Evolutionary conservation across 129 eudicot genomes (phyloP).

Genomic region (Tanacetum coccineum): DNA sequence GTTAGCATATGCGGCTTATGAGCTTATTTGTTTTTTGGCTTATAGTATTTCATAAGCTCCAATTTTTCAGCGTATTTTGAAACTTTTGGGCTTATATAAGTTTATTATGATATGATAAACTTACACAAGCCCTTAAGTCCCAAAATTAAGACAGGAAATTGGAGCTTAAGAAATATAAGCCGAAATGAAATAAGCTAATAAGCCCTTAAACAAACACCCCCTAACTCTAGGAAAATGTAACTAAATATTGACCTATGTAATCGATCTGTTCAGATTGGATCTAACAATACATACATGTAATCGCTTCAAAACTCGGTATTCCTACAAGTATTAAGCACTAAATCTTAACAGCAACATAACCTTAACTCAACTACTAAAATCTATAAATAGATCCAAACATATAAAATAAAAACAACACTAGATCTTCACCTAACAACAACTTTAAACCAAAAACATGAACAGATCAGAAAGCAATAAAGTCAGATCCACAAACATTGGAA

Average conservation of each 20-base stretch:
- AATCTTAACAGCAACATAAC: conserved; percentile 7
- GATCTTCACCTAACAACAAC: conserved; percentile 23
- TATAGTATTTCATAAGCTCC: too few relatives aligned
- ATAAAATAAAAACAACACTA: neutral
- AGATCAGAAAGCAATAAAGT: conserved; percentile 23
- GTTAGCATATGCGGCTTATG: too few relatives aligned
- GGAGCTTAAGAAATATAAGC: too few relatives aligned
- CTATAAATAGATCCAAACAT: conserved; percentile 13
- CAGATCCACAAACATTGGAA: conserved; percentile 12
- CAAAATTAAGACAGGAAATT: too few relatives aligned
- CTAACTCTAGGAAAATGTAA: too few relatives aligned
- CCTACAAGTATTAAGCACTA: neutral
- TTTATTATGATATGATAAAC: too few relatives aligned
- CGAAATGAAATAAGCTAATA: too few relatives aligned
- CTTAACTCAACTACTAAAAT: neutral
- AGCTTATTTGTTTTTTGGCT: too few relatives aligned
- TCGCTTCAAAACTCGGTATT: neutral
- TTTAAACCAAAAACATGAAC: neutral
- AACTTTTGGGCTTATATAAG: too few relatives aligned
- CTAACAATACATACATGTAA: conserved; percentile 1
- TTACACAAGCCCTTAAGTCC: too few relatives aligned
- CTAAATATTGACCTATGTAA: neutral
- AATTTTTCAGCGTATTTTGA: too few relatives aligned
- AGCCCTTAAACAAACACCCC: too few relatives aligned
- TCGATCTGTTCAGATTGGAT: neutral